Evolutionary conservation across 495 filamentous ascomycete genomes (phyloP).

Genomic region (Geoglossum glabrum): DNA sequence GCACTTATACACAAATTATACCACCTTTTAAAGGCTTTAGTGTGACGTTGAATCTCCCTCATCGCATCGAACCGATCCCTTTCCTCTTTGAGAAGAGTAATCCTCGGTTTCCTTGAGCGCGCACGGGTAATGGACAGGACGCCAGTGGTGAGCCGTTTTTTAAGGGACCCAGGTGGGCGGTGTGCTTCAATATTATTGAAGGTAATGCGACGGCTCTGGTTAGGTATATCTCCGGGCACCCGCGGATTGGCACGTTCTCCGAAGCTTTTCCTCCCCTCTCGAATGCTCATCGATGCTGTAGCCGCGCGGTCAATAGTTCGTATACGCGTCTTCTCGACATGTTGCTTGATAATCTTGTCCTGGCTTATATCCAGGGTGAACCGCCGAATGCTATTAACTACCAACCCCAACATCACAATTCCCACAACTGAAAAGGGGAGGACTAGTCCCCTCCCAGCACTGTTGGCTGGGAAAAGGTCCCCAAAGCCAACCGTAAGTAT

Average conservation of each 20-base stretch:
- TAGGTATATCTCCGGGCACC: neutral
- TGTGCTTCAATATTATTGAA: neutral
- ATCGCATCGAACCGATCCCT: conserved; percentile 24
- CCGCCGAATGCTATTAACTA: conserved; percentile 22
- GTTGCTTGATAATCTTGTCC: conserved; percentile 45
- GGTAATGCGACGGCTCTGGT: neutral
- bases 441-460: conserved; percentile 22
- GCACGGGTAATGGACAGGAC: neutral
- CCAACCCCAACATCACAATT: conserved; percentile 25
- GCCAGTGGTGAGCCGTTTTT: neutral
- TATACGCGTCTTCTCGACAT: conserved; percentile 36
- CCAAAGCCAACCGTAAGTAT: conserved; percentile 48
- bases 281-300: conserved; percentile 5
- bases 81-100: conserved; percentile 20
- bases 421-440: conserved; percentile 26
- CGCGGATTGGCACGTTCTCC: neutral
- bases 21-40: conserved; percentile 20
- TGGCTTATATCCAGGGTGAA: conserved; percentile 42
- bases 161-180: neutral
- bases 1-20: conserved; percentile 17
- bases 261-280: neutral
- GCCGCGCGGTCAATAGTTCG: conserved; percentile 29
- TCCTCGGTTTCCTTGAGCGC: conserved; percentile 11
- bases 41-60: conserved; percentile 20
- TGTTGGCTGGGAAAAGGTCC: conserved; percentile 27